Conservation (phyloP, 2,329 filamentous ascomycete genomes). For the Talaromyces amestolkiae region DNA sequence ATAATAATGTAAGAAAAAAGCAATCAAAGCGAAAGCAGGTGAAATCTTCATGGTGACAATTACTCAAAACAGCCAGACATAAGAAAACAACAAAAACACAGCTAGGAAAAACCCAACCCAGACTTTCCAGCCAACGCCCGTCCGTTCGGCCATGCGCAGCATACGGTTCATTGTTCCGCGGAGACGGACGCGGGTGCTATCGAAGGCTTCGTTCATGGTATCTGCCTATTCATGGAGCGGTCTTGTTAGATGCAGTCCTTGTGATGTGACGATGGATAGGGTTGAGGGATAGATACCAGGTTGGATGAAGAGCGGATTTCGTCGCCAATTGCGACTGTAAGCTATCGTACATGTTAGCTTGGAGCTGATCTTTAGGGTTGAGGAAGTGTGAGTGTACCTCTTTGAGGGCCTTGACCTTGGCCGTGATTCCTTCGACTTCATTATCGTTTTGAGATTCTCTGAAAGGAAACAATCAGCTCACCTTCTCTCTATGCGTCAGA, state of each 20-base stretch:
- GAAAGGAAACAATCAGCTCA: not conserved
- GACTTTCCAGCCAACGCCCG: slow-evolving; percentile 92
- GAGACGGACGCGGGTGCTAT: slow-evolving; percentile 75
- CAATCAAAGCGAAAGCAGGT: not conserved
- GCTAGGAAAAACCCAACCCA: slow-evolving; percentile 88
- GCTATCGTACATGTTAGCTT: slow-evolving; percentile 7
- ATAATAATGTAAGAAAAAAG: too few relatives aligned
- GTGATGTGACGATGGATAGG: not conserved
- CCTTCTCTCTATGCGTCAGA: not conserved
- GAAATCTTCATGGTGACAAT: not conserved
- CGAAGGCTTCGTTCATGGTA: slow-evolving; percentile 94
- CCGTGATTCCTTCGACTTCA: slow-evolving; percentile 84
- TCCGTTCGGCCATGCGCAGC: slow-evolving; percentile 90
- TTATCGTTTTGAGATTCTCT: slow-evolving; percentile 87
- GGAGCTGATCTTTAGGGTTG: not conserved
- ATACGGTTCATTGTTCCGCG: slow-evolving; percentile 95
- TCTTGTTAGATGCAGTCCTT: not conserved
- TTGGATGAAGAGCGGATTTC: slow-evolving; percentile 19
- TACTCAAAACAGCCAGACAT: slow-evolving; percentile 80
- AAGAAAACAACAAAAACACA: slow-evolving; percentile 79
- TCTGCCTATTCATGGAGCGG: slow-evolving; percentile 45
- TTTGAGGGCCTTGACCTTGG: slow-evolving; percentile 86
- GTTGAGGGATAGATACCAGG: slow-evolving; percentile 5
- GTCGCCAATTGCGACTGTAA: slow-evolving; percentile 21
- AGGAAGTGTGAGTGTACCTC: slow-evolving; percentile 59